These are phyloP conservation scores for Diaporthe sp. DNA, from an alignment of 2,329 filamentous ascomycete genomes.

Conservation along the genomic window DNA sequence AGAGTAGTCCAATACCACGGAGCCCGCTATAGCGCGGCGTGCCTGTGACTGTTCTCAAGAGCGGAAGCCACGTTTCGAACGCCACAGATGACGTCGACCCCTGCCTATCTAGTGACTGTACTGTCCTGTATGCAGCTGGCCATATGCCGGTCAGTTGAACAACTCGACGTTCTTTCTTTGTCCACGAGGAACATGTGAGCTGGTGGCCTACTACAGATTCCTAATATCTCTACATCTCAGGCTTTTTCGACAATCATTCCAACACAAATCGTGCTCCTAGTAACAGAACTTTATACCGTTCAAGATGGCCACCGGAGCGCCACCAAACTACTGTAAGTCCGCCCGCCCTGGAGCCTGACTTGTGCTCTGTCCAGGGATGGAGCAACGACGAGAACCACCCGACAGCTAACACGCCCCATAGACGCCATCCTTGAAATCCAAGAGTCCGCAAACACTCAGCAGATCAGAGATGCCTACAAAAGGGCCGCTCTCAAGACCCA, in stretches of 20 bases:
- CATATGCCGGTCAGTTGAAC: slow-evolving; percentile 41
- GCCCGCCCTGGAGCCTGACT: slow-evolving; percentile 17
- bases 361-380: background rate
- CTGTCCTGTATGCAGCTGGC: background rate
- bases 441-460: slow-evolving; percentile 81
- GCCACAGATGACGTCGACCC: slow-evolving; percentile 38
- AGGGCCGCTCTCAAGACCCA: slow-evolving; percentile 93
- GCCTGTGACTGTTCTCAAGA: background rate
- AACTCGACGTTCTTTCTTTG: background rate
- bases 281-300: background rate
- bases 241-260: background rate
- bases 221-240: background rate
- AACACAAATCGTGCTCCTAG: background rate
- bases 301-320: slow-evolving; percentile 55
- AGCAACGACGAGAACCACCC: background rate
- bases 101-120: slow-evolving; percentile 23
- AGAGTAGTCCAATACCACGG: background rate
- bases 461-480: slow-evolving; percentile 96
- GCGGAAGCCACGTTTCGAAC: slow-evolving; percentile 36
- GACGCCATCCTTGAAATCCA: slow-evolving; percentile 82
- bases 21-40: background rate
- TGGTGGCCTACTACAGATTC: background rate
- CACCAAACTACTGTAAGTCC: slow-evolving; percentile 72
- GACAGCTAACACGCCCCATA: slow-evolving; percentile 53
- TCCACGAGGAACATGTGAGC: background rate